Percentiles rank a stretch among this genome's conserved stretches.
These are phyloP conservation scores for Corchorus olitorius DNA, from an alignment of 345 rosid species.

Conservation along the genomic window DNA sequence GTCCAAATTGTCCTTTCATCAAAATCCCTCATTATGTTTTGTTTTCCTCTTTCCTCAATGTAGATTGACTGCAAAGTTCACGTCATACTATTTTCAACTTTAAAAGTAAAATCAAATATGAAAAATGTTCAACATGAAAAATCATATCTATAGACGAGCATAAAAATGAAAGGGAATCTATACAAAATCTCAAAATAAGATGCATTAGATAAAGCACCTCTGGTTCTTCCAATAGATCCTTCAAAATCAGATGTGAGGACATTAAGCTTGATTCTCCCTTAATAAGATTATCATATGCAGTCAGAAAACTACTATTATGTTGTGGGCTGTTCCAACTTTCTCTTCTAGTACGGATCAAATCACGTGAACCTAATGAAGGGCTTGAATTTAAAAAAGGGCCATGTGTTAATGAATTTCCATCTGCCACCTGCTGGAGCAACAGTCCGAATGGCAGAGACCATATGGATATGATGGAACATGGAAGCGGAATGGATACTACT, in stretches of 20 bases:
- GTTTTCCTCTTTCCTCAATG: conserved; percentile 88
- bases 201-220: conserved; percentile 46
- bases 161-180: conserved; percentile 18
- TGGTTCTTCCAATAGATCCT: conserved; percentile 82
- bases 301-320: conserved; percentile 37
- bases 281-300: conserved; percentile 42
- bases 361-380: conserved; percentile 56
- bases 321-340: conserved; percentile 58
- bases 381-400: conserved; percentile 51
- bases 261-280: conserved; percentile 48
- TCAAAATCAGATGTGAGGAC: conserved; percentile 81
- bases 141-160: conserved; percentile 14
- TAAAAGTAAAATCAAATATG: conserved; percentile 10
- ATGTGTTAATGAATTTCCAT: conserved; percentile 44
- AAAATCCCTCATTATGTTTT: conserved; percentile 72
- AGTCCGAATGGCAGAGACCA: conserved; percentile 95
- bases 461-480: conserved; percentile 65
- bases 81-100: conserved; percentile 12
- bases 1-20: conserved; percentile 98
- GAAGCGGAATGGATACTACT: conserved; percentile 72
- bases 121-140: conserved; percentile 12
- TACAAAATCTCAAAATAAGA: conserved; percentile 18
- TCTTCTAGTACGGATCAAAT: conserved; percentile 57
- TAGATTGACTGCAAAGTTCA: conserved; percentile 55
- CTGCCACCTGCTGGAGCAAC: conserved; percentile 71